phyloP scores from a whole-genome alignment of 2,329 filamentous ascomycete species.

The Colletotrichum liriopes region DNA sequence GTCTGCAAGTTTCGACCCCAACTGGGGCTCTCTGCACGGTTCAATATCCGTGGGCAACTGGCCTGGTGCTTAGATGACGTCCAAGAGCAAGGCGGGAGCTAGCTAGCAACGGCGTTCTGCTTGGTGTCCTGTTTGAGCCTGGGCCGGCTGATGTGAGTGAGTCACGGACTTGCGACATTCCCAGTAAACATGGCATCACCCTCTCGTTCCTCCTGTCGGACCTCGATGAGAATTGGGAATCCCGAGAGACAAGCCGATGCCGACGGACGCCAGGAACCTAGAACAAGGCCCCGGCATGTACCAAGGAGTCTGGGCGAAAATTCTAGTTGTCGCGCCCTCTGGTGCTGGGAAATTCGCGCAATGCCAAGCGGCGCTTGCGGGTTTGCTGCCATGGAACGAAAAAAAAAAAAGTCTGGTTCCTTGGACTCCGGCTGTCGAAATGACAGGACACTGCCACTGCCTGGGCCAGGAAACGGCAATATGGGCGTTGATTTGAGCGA shows the following conservation, averaged over 20 bases:
- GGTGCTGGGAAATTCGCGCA: background rate
- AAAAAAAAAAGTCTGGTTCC: background rate
- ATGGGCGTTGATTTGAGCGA: background rate
- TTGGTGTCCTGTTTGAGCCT: background rate
- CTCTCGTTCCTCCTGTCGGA: background rate
- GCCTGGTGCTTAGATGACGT: background rate
- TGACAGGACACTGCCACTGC: background rate
- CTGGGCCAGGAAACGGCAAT: background rate
- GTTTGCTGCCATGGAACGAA: background rate
- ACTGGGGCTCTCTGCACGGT: constrained; percentile 1
- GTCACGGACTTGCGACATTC: background rate
- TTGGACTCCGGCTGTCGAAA: background rate
- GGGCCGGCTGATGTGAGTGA: background rate
- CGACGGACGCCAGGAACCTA: background rate
- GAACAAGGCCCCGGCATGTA: no score
- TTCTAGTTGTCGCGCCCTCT: background rate
- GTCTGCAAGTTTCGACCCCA: no score
- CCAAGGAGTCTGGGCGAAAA: background rate
- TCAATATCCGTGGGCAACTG: background rate
- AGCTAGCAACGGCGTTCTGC: background rate
- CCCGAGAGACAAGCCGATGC: background rate
- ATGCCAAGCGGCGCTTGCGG: background rate
- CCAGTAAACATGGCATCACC: background rate
- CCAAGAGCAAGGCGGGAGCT: background rate
- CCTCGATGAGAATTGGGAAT: background rate